Base-by-base conservation (phyloP, 2,329 filamentous ascomycete species). In the Paecilomyces sp. region DNA sequence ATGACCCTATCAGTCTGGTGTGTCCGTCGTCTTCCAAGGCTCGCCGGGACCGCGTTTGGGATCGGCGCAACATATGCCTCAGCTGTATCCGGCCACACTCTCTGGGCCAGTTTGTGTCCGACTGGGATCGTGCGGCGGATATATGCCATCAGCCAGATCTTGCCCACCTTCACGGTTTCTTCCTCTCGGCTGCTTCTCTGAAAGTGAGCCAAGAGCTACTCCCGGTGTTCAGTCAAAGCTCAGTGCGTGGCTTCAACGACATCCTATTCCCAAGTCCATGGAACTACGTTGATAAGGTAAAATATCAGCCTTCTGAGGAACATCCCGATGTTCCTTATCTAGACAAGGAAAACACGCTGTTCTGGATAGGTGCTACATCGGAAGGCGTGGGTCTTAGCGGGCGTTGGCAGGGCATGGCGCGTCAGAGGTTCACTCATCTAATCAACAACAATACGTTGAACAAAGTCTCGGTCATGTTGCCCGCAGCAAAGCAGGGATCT, bases 101-200 rank as follows among this genome's bases (percentile, higher is more conserved):
- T 0, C 76, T 84, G 18, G 86, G 84, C 2, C 85, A 86, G 24
- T 89, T 90, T 66, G 75, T 91, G 5, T 77, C 79, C 3, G 80
- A 89, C 65, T 92, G 88, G 86, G 78, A 81, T 1, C 70, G 81
- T 8, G 84, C 88, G 4, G 81, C 86, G 5, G 83, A 90, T 54
- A 81, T 88, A 30, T 95, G 91, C 69, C 83, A 88, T 61, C 90
- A 94, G 68, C 88, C 91, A 0, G 91, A 94, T 63, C 77, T 93
- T 33, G 83, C 85, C 30, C 81, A 87, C 62, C 79, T 93, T 1
- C 84, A 88, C 66, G 88, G 89, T 51, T 85, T 93, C 67, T 85
- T 90, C 70, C 79, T 89, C 50, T 85, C 83, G 0, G 83, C 88
- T 0, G 83, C 88, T 7, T 79, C 83, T 0, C 79, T 85, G 63